A percentile compares a stretch with the other conserved stretches of the same genome.
Conservation (phyloP, 192 early-diverging fungal genomes). For the Tieghemiomyces parasiticus region DNA sequence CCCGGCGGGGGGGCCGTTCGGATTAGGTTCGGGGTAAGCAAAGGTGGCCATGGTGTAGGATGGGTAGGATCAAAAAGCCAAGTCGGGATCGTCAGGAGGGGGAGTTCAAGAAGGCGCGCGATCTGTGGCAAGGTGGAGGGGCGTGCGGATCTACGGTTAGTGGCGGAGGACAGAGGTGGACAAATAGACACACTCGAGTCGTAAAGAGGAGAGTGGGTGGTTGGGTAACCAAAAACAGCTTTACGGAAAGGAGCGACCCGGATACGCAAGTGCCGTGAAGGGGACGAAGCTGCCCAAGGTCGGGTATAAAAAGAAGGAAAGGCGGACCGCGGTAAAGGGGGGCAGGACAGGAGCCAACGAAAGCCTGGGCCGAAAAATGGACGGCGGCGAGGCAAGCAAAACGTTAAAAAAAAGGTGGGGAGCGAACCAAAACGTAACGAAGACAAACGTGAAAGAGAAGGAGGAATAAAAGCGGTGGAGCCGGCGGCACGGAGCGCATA, state of each 20-base stretch:
- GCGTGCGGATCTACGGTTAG: too few relatives aligned
- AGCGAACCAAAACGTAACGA: not conserved
- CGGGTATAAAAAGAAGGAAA: not conserved
- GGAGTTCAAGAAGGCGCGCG: too few relatives aligned
- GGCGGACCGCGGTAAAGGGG: not conserved
- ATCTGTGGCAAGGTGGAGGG: too few relatives aligned
- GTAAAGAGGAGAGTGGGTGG: too few relatives aligned
- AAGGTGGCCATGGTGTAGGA: not conserved
- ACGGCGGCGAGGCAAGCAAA: conserved; percentile 2
- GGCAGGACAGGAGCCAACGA: not conserved
- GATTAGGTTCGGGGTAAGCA: conserved; percentile 6
- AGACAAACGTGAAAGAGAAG: not conserved
- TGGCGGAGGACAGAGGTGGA: too few relatives aligned
- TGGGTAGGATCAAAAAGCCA: not conserved
- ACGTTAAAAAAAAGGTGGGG: not conserved
- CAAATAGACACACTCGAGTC: too few relatives aligned
- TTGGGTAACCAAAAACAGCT: too few relatives aligned
- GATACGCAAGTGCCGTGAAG: too few relatives aligned
- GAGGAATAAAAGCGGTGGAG: not conserved
- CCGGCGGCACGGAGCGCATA: not conserved
- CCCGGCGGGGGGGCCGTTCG: not conserved
- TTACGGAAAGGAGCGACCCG: too few relatives aligned
- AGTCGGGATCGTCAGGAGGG: too few relatives aligned
- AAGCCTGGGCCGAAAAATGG: too few relatives aligned
- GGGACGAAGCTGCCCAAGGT: too few relatives aligned